Conservation (phyloP, 345 rosid genomes). For the Populus davidiana region DNA sequence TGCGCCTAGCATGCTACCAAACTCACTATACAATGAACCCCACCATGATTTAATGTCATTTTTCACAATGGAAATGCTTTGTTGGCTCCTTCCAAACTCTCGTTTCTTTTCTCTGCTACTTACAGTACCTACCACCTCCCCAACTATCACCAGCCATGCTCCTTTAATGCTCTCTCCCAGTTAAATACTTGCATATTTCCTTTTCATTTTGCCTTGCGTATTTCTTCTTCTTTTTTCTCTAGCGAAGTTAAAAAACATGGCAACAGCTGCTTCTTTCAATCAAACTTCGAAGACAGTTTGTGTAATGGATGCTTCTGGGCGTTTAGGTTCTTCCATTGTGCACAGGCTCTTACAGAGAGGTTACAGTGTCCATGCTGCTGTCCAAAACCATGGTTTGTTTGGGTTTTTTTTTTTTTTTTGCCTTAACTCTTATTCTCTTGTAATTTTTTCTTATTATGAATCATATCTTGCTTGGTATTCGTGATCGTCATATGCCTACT, state of each 20-base stretch:
- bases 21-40: background rate
- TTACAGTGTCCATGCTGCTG: conserved; percentile 58
- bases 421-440: background rate
- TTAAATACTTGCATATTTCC: no score
- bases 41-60: background rate
- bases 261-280: conserved; percentile 20
- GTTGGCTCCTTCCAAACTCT: no score
- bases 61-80: background rate
- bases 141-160: conserved; percentile 17
- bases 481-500: no score
- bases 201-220: no score
- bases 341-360: conserved; percentile 43
- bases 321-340: conserved; percentile 45
- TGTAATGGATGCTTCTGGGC: conserved; percentile 66
- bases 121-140: conserved; percentile 1
- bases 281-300: conserved; percentile 35
- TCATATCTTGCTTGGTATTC: no score
- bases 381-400: conserved; percentile 39
- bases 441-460: background rate
- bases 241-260: conserved; percentile 21
- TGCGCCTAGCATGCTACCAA: background rate
- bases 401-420: no score
- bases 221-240: background rate
- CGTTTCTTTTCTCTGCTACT: background rate
- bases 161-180: conserved; percentile 18